Base-by-base conservation (phyloP, 805 yeast species). In the Ogataea ganodermae region DNA sequence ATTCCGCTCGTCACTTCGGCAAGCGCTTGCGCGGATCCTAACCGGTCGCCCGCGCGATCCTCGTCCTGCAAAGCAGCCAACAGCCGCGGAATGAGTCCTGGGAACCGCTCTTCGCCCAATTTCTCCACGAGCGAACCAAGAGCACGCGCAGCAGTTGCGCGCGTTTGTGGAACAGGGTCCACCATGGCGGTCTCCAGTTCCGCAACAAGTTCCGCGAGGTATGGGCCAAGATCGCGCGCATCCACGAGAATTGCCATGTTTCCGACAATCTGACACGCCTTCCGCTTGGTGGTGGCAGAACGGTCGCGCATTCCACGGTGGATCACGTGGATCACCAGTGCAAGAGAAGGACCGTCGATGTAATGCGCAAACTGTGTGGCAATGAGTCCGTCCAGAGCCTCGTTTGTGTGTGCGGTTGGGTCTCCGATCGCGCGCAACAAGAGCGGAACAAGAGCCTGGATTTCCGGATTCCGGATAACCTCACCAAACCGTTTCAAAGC, bases 131-230 rank as follows among this genome's bases (percentile, higher is more conserved):
- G 75, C 0, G 97, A 89, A 57, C 99, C 99, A 43, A 94, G 72
- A 0, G 99, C 99, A 69, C 97, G 83, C 17, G 97, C 91, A 20
- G 98, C 98, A 17, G 97, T 94, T 1, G 98, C 95, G 65, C 98
- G 82, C 0, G 99, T 94, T 35, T 83, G 88, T 26, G 98, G 96
- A 44, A 94, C 99, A 1, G 99, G 99, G 59, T 94, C 99, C 42
- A 95, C 97, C 96, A 94, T 92, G 5, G 98, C 96, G 35, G 79
- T 75, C 66, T 94, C 96, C 50, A 94, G 78, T 58, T 90, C 97
- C 9, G 81, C 75, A 36, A 92, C 84, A 57, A 94, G 74, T 35
- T 82, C 80, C 18, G 82, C 78, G 59, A 94, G 72, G 68, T 94
- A 94, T 21, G 97, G 97, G 43, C 81, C 68, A 50, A 94, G 74